Evolutionary conservation across 2,329 filamentous ascomycete species (phyloP).

Genomic region (Drechslerella dactyloides): DNA sequence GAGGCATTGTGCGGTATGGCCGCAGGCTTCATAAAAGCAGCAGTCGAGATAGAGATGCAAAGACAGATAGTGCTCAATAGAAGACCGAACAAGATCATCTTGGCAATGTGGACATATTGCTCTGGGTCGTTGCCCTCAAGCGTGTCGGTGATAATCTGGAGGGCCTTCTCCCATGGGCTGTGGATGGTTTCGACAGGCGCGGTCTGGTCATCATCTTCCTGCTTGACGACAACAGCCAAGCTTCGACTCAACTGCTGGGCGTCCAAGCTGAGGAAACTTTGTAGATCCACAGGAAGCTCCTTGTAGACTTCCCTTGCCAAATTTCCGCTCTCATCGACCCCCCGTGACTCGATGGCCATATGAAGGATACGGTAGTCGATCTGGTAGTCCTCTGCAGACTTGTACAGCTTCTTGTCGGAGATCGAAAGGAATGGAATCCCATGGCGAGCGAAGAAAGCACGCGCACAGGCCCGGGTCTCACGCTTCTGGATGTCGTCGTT

Average conservation of each 20-base stretch:
- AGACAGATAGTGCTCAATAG: constrained; percentile 29
- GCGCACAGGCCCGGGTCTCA: constrained; percentile 59
- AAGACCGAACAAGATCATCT: constrained; percentile 12
- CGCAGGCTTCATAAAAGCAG: constrained; percentile 21
- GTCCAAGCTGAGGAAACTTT: constrained; percentile 63
- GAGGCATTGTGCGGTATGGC: background rate
- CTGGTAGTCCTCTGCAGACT: constrained; percentile 57
- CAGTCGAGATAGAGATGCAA: constrained; percentile 6
- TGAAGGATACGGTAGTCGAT: constrained; percentile 61
- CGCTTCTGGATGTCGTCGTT: constrained; percentile 58
- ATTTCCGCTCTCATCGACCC: constrained; percentile 52
- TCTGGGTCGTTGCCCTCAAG: constrained; percentile 10
- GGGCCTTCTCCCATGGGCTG: constrained; percentile 22
- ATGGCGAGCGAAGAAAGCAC: constrained; percentile 62
- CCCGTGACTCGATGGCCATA: constrained; percentile 61
- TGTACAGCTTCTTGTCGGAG: constrained; percentile 60
- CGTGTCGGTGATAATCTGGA: constrained; percentile 15
- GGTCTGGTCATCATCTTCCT: constrained; percentile 29
- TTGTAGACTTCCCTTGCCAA: constrained; percentile 56
- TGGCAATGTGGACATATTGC: constrained; percentile 6
- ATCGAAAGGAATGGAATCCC: constrained; percentile 62
- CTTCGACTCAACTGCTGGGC: constrained; percentile 65
- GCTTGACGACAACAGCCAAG: constrained; percentile 60
- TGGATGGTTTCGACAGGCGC: constrained; percentile 5
- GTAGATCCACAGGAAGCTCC: constrained; percentile 62